Conservation (phyloP, 768 basidiomycete genomes). For the Boletus subparvulus region DNA sequence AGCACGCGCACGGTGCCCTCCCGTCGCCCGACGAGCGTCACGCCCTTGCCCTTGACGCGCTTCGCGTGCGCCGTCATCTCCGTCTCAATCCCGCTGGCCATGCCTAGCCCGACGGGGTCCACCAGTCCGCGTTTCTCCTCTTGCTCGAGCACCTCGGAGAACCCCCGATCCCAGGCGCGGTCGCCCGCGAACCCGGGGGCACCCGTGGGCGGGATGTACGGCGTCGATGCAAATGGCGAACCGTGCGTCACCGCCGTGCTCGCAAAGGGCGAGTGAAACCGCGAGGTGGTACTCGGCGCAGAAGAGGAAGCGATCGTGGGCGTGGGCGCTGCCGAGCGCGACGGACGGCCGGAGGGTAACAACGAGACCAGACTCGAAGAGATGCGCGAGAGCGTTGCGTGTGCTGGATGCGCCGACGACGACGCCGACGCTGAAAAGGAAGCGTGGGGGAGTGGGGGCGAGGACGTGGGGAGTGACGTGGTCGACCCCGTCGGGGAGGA, state of each 20-base stretch:
- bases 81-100: slow-evolving; percentile 32
- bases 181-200: slow-evolving; percentile 80
- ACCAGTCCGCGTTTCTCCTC: slow-evolving; percentile 42
- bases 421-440: neutral
- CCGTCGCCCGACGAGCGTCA: slow-evolving; percentile 56
- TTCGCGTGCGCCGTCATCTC: slow-evolving; percentile 18
- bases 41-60: slow-evolving; percentile 39
- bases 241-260: slow-evolving; percentile 37
- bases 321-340: slow-evolving; percentile 9
- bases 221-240: slow-evolving; percentile 50
- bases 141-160: slow-evolving; percentile 45
- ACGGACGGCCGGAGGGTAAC: slow-evolving; percentile 30
- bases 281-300: slow-evolving; percentile 10
- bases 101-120: slow-evolving; percentile 42
- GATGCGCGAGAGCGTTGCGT: slow-evolving; percentile 44
- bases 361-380: slow-evolving; percentile 56
- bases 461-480: slow-evolving; percentile 8
- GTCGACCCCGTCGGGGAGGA: slow-evolving; percentile 20
- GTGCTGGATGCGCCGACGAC: slow-evolving; percentile 12
- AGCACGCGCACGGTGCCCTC: slow-evolving; percentile 56
- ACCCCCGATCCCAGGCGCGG: slow-evolving; percentile 65
- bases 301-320: slow-evolving; percentile 14
- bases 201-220: slow-evolving; percentile 53
- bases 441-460: neutral
- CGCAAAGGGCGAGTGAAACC: slow-evolving; percentile 15